Base-by-base conservation (phyloP, 2,329 filamentous ascomycete genomes). In the Hymenoscyphus occultus region DNA sequence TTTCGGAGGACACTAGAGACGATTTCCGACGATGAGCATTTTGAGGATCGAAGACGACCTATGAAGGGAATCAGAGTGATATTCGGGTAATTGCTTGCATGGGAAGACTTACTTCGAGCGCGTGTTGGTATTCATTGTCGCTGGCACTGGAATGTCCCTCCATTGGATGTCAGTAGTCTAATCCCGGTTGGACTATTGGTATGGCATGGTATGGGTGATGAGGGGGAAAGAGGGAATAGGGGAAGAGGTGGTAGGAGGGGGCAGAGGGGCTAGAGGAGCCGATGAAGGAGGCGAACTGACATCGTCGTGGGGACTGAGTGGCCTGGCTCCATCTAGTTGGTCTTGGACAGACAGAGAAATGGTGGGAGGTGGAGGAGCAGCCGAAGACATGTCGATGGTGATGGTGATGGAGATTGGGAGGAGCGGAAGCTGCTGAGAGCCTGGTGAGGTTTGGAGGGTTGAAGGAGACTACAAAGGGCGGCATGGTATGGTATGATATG, bases 1-100 rank as follows among this genome's bases (percentile, higher is more conserved):
- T 79, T 7, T 73, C 68, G 16, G 77, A 71, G 2, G 78, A 74
- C 13, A 88, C 84, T 59, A 90, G 80, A 13, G 87, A 90, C 72
- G 86, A 88, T 77, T 90, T 90, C 65, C 87, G 83, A 28, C 87
- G 84, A 71, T 88, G 86, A 0, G 82, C 81, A 69, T 84, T 88
- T 48, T 81, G 77, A 1, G 83, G 77, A 67, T 90, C 86, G 71
- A 90, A 89, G 28, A 85, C 81, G 60, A 90, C 86, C 85, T 79
- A 32, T 16, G 40, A 40, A 28, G 19, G 13, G 22, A 51, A 51
- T 51, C 10, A 51, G n/a, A 12, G 22, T n/a, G 45, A 22, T 10
- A 22, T 51, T 51, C 45, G 19, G 19, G 45, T 16, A n/a, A 12
- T 22, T 51, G 35, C 19, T 51, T 51, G 19, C 7, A 35, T n/a